Evolutionary conservation across 768 basidiomycete genomes (phyloP), one percentile per base, ranked within the genome.

Genomic region (Hypsizygus marmoreus): DNA sequence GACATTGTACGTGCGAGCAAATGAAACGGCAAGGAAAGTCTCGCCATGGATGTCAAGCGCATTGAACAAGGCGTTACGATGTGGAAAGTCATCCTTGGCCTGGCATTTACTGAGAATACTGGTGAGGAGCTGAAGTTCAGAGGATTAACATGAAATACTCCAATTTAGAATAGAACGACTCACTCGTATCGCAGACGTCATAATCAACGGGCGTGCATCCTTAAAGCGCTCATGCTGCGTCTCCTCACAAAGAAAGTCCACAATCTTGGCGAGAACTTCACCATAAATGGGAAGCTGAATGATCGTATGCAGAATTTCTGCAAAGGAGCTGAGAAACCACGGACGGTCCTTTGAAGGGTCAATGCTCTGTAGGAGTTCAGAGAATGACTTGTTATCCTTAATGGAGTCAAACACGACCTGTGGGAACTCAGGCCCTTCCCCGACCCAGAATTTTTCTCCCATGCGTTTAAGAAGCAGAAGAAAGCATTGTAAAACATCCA

Each of bases 391-490:
- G 61, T 95, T 97, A 59, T 91, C 84, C 61, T 88, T 88, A 58
- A 97, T 78, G 11, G 85, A 78, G 57, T 90, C 91, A 56, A 95
- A 86, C 6, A 92, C 77, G 26, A 87, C 75, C 53, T 84, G 79
- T 2, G 92, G 86, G 57, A 84, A 89, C 56, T 90, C 84, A 4
- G 80, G 71, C 1, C 78, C 77, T 53, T 89, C 84, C 22, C 75
- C 79, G 14, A 71, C 61, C 95, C 95, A 97, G 11, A 92, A 61
- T 9, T 71, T 58, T 2, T 65, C 54, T 0, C 74, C 74, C 40
- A 86, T 59, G 17, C 84, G 77, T 49, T 80, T 77, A 25, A 88
- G 63, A 23, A 91, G 70, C 34, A 82, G 64, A 8, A 78, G 64
- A 50, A 88, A 81, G 46, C 75, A 82, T 53, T 68, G 74, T 31